Conservation (phyloP, 1,284 basidiomycete species). For the Acaromyces ingoldii region DNA sequence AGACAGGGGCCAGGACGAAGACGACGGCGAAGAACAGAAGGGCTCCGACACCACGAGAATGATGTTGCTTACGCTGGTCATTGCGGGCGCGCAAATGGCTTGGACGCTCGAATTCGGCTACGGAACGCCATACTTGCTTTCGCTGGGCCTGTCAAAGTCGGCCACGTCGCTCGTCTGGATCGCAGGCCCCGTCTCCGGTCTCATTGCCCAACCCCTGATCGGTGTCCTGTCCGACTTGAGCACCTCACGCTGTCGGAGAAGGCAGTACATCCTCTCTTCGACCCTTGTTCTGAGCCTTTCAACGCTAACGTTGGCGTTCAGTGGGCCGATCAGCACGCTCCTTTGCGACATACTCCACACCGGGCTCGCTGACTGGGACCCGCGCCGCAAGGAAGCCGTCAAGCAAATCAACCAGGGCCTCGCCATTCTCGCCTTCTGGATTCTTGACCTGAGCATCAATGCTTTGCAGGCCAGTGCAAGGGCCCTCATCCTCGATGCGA, state of each 20-base stretch:
- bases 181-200: constrained; percentile 84
- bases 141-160: constrained; percentile 81
- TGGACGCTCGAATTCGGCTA: constrained; percentile 87
- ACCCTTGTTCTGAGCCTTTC: constrained; percentile 64
- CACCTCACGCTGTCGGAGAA: constrained; percentile 69
- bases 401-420: constrained; percentile 53
- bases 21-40: not conserved
- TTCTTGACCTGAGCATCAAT: constrained; percentile 91
- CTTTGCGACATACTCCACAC: constrained; percentile 72
- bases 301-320: constrained; percentile 83
- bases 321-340: constrained; percentile 66
- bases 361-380: constrained; percentile 85
- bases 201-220: constrained; percentile 90
- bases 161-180: constrained; percentile 93
- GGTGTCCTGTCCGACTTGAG: constrained; percentile 91
- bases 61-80: not conserved
- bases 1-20: not conserved
- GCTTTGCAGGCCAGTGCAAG: constrained; percentile 81
- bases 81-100: constrained; percentile 56
- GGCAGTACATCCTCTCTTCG: constrained; percentile 82
- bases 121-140: constrained; percentile 86
- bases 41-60: not conserved
- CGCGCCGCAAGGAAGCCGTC: constrained; percentile 55
- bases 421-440: constrained; percentile 84
- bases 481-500: constrained; percentile 83